phyloP scores from a whole-genome alignment of 73 alveolate species.

The Diophrys appendiculata region DNA sequence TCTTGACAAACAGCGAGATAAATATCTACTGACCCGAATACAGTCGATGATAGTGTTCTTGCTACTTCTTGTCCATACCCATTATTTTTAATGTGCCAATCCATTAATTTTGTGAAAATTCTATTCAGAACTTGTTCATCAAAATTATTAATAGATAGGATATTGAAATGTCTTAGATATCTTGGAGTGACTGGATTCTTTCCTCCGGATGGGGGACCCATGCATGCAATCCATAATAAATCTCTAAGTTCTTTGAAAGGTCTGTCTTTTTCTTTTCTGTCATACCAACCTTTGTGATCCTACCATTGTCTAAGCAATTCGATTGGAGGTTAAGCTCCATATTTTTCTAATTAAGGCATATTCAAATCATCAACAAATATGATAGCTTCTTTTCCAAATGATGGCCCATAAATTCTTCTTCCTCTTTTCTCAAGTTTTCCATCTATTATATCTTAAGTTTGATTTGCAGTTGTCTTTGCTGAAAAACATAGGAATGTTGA shows the following conservation, averaged over 20 bases:
- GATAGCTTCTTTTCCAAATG: conserved; percentile 79
- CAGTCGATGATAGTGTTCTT: conserved; percentile 26
- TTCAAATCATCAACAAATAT: conserved; percentile 85
- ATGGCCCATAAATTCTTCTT: conserved; percentile 89
- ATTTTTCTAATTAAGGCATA: conserved; percentile 77
- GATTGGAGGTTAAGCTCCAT: conserved; percentile 86
- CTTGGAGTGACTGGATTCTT: conserved; percentile 68
- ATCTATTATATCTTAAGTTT: conserved; percentile 86
- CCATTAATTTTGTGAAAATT: conserved; percentile 76
- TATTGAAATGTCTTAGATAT: conserved; percentile 70
- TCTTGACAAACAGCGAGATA: conserved; percentile 56
- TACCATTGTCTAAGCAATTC: conserved; percentile 83
- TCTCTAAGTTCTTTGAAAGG: conserved; percentile 66
- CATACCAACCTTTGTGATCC: conserved; percentile 73
- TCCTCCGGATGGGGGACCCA: conserved; percentile 91
- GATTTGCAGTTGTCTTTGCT: conserved; percentile 89
- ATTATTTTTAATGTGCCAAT: conserved; percentile 64
- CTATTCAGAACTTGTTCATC: conserved; percentile 84
- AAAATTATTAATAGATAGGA: conserved; percentile 34
- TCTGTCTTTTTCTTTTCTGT: conserved; percentile 77
- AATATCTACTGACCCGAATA: conserved; percentile 43
- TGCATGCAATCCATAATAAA: conserved; percentile 67
- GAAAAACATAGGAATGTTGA: conserved; percentile 71
- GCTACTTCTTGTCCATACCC: conserved; percentile 80
- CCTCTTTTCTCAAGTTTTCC: conserved; percentile 90